A percentile compares a stretch with the other conserved stretches of the same genome.
These are phyloP conservation scores for Anethum foeniculum DNA, from an alignment of 140 eudicot genomes.

Conservation along the genomic window DNA sequence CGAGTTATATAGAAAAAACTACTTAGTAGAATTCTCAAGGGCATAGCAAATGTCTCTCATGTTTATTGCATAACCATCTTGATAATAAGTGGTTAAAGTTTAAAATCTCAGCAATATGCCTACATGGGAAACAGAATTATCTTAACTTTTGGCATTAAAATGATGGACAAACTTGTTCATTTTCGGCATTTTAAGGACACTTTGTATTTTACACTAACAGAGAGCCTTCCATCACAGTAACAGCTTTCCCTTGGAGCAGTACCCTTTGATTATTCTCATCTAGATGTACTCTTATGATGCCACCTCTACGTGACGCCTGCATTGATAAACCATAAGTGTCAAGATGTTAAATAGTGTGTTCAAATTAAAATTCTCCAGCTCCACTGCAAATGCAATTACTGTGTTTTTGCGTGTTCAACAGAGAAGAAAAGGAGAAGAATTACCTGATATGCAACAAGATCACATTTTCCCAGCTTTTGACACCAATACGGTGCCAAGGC, in stretches of 20 bases:
- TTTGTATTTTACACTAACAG: constrained; percentile 37
- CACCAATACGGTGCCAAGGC: constrained; percentile 80
- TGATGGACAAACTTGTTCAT: too few species aligned
- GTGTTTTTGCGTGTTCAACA: background rate
- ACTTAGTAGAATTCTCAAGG: too few species aligned
- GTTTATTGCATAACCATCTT: too few species aligned
- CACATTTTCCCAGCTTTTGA: constrained; percentile 65
- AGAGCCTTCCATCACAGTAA: constrained; percentile 66
- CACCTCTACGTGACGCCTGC: constrained; percentile 84
- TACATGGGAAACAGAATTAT: too few species aligned
- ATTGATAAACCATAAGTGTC: background rate
- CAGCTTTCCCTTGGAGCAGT: constrained; percentile 62
- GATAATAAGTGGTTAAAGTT: too few species aligned
- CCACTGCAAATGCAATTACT: background rate
- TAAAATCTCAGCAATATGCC: too few species aligned
- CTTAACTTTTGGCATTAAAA: too few species aligned
- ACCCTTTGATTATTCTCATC: constrained; percentile 71
- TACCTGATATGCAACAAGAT: constrained; percentile 74
- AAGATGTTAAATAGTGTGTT: too few species aligned
- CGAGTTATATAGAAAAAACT: too few species aligned
- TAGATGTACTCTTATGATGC: constrained; percentile 46
- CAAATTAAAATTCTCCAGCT: background rate
- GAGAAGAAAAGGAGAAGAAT: constrained; percentile 5
- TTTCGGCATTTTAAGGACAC: too few species aligned
- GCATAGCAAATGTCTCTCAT: too few species aligned